These are phyloP conservation scores for Pseudogymnoascus sp. DNA, from an alignment of 2,329 filamentous ascomycete genomes.

Conservation along the genomic window DNA sequence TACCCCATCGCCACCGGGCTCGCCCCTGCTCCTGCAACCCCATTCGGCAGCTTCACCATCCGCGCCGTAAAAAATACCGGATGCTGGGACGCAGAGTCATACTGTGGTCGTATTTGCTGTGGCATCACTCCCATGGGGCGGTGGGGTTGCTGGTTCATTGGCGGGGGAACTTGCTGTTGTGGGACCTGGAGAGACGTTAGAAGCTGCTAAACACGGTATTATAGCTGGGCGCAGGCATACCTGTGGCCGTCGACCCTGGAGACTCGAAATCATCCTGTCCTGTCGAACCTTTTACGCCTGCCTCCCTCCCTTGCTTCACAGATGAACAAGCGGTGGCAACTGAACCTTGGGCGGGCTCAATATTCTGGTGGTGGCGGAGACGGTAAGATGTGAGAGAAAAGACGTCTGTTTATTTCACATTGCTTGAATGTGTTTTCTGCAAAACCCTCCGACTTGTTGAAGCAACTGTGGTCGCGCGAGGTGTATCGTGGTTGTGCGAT, in stretches of 20 bases:
- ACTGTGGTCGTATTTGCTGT: not conserved
- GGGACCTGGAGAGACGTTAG: not conserved
- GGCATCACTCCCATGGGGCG: not conserved
- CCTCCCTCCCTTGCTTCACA: not conserved
- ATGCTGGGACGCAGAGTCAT: not conserved
- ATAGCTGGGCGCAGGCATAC: not conserved
- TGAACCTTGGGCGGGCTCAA: not conserved
- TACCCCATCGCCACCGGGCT: not conserved
- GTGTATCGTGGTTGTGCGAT: not conserved
- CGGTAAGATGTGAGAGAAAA: not conserved
- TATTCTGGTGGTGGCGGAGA: not conserved
- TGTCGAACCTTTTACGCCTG: not conserved
- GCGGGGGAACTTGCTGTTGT: not conserved
- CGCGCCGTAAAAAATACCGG: not conserved
- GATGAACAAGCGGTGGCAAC: not conserved
- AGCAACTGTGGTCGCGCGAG: not conserved
- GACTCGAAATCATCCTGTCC: not conserved
- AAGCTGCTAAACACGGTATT: not conserved
- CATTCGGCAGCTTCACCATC: conserved; percentile 1
- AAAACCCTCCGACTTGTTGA: not conserved
- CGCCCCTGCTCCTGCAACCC: not conserved
- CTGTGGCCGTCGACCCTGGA: not conserved
- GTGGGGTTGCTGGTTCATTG: not conserved
- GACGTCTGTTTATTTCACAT: conserved; percentile 2
- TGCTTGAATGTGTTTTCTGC: not conserved